These are phyloP conservation scores for Diplodia corticola DNA, from an alignment of 2,329 filamentous ascomycete species.

Conservation along the genomic window DNA sequence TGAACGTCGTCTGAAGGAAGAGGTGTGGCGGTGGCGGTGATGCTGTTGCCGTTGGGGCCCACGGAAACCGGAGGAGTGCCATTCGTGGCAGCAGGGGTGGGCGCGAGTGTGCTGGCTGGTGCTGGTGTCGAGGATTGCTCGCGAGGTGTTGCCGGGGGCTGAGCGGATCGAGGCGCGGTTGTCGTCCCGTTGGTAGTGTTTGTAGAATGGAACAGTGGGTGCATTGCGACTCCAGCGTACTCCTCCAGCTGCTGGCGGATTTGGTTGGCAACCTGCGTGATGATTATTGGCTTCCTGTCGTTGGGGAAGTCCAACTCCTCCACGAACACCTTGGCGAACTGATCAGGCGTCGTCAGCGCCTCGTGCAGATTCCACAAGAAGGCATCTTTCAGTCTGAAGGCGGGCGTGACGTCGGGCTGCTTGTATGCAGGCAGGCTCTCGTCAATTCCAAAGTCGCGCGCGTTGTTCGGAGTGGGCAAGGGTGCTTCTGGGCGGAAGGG, in stretches of 20 bases:
- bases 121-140: slow-evolving; percentile 53
- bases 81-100: slow-evolving; percentile 46
- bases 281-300: slow-evolving; percentile 60
- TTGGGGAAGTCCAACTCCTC: slow-evolving; percentile 91
- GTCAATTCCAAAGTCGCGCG: slow-evolving; percentile 61
- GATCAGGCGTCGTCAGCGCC: slow-evolving; percentile 87
- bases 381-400: slow-evolving; percentile 88
- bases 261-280: slow-evolving; percentile 84
- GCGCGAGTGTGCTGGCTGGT: slow-evolving; percentile 32
- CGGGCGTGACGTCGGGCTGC: slow-evolving; percentile 73
- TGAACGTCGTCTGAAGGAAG: slow-evolving; percentile 68
- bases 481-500: slow-evolving; percentile 69
- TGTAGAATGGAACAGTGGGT: slow-evolving; percentile 80
- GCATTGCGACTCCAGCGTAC: slow-evolving; percentile 89
- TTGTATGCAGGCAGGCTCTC: slow-evolving; percentile 76
- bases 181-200: slow-evolving; percentile 4
- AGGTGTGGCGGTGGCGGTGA: slow-evolving; percentile 70
- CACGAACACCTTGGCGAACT: slow-evolving; percentile 87
- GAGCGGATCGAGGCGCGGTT: not conserved
- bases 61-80: slow-evolving; percentile 51
- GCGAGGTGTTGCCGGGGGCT: slow-evolving; percentile 30
- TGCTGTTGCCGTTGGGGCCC: slow-evolving; percentile 38
- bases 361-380: slow-evolving; percentile 98
- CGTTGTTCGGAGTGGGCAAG: slow-evolving; percentile 63
- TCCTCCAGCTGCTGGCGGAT: slow-evolving; percentile 95